Conservation (phyloP, 176 grass and related monocot species). For the Pontederia crassipes region DNA sequence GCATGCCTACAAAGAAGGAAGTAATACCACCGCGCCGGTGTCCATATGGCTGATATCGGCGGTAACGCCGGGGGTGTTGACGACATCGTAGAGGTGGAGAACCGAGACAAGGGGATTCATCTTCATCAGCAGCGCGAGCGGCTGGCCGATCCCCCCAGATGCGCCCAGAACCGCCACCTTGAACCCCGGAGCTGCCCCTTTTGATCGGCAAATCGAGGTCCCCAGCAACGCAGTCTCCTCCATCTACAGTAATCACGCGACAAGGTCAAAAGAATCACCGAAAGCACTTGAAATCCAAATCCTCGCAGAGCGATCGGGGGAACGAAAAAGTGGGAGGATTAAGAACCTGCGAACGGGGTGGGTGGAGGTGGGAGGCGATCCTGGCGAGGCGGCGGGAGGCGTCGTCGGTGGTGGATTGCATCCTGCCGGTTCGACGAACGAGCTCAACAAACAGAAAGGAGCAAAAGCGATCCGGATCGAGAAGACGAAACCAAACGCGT, state of each 20-base stretch:
- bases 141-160: slow-evolving; percentile 83
- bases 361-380: slow-evolving; percentile 69
- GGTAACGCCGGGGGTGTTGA: slow-evolving; percentile 90
- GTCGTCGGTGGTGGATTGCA: slow-evolving; percentile 36
- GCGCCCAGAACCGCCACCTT: slow-evolving; percentile 85
- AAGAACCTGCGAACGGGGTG: slow-evolving; percentile 39
- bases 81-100: slow-evolving; percentile 90
- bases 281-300: not conserved
- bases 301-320: not conserved
- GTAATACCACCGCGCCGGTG: slow-evolving; percentile 73
- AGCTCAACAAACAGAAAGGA: too few species aligned
- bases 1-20: too few species aligned
- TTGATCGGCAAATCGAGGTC: slow-evolving; percentile 50
- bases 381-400: slow-evolving; percentile 51
- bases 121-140: slow-evolving; percentile 93
- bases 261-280: slow-evolving; percentile 10
- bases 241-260: slow-evolving; percentile 26
- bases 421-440: not conserved
- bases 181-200: slow-evolving; percentile 84
- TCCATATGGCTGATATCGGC: slow-evolving; percentile 97
- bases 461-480: too few species aligned
- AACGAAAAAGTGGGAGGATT: not conserved
- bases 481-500: too few species aligned
- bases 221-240: slow-evolving; percentile 33
- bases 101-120: slow-evolving; percentile 96